Conservation (phyloP, 805 yeast genomes). For the Metschnikowia hibisci region DNA sequence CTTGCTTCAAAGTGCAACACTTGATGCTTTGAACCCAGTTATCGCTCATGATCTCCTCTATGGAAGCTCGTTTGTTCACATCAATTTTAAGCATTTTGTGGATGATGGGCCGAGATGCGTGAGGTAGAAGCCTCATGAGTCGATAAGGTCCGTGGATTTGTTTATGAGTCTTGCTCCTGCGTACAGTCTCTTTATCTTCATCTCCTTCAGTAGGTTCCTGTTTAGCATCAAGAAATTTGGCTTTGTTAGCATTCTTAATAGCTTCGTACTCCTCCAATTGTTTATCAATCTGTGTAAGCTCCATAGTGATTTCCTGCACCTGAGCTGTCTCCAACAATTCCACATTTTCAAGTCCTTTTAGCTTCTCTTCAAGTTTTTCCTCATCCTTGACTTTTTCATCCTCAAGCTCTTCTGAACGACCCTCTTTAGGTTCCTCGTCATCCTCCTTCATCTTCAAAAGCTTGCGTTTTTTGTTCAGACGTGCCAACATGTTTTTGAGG, state of each 20-base stretch:
- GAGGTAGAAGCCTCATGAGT: constrained; percentile 75
- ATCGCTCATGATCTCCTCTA: constrained; percentile 62
- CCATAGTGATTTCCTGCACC: constrained; percentile 28
- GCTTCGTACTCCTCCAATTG: constrained; percentile 36
- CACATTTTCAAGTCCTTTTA: constrained; percentile 18
- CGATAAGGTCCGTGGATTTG: constrained; percentile 82
- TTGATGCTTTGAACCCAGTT: constrained; percentile 66
- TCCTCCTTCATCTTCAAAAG: constrained; percentile 12
- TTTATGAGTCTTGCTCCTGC: constrained; percentile 38
- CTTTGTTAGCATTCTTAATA: constrained; percentile 33
- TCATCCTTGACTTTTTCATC: constrained; percentile 8
- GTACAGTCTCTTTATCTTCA: constrained; percentile 7
- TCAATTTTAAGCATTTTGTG: constrained; percentile 64
- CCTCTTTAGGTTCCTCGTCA: constrained; percentile 11
- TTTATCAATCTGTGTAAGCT: constrained; percentile 35
- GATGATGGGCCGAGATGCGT: constrained; percentile 74
- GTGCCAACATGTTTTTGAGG: constrained; percentile 43
- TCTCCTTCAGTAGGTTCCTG: constrained; percentile 9
- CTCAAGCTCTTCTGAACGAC: not conserved
- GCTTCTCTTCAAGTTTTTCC: constrained; percentile 17
- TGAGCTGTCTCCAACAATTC: constrained; percentile 34
- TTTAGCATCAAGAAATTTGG: constrained; percentile 23
- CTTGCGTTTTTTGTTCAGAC: constrained; percentile 42
- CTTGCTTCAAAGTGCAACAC: constrained; percentile 50
- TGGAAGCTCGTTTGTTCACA: constrained; percentile 57